A percentile compares a stretch with the other conserved stretches of the same genome.
Conservation (phyloP, 2,329 filamentous ascomycete genomes). For the Stemphylium lycopersici region DNA sequence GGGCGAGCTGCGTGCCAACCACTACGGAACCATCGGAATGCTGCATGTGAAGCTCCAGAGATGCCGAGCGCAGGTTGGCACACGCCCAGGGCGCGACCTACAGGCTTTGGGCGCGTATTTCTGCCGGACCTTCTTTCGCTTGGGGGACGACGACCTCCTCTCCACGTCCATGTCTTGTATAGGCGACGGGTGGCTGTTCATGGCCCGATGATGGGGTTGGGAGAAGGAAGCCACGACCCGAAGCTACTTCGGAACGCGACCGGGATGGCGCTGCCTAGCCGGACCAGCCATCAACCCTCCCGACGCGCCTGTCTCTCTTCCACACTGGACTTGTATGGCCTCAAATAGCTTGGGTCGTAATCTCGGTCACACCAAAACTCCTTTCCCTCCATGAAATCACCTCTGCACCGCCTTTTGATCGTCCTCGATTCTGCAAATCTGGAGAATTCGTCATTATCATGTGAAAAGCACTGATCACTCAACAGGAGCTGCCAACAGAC, state of each 20-base stretch:
- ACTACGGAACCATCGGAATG: slow-evolving; percentile 38
- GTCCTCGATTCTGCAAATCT: too few species aligned
- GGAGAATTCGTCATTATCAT: too few species aligned
- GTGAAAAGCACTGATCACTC: too few species aligned
- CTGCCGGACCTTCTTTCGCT: slow-evolving; percentile 45
- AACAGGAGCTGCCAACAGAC: too few species aligned
- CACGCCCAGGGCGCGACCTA: slow-evolving; percentile 25
- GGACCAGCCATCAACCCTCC: too few species aligned
- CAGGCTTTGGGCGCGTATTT: slow-evolving; percentile 47
- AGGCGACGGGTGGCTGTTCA: slow-evolving; percentile 33
- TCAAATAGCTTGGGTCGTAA: too few species aligned
- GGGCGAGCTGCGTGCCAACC: slow-evolving; percentile 8
- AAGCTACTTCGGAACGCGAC: slow-evolving; percentile 26
- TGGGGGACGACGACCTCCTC: slow-evolving; percentile 34
- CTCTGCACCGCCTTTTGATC: too few species aligned
- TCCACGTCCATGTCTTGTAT: slow-evolving; percentile 27
- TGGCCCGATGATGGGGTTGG: slow-evolving; percentile 25
- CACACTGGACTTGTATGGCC: too few species aligned
- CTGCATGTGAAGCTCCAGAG: slow-evolving; percentile 6
- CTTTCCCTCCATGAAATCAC: too few species aligned
- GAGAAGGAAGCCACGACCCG: slow-evolving; percentile 17
- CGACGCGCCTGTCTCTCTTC: too few species aligned
- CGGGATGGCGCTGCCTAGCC: slow-evolving; percentile 6
- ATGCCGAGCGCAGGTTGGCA: not conserved
- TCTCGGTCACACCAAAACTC: too few species aligned